Base-by-base conservation (phyloP, 805 yeast genomes). In the Schwanniomyces polymorphus region DNA sequence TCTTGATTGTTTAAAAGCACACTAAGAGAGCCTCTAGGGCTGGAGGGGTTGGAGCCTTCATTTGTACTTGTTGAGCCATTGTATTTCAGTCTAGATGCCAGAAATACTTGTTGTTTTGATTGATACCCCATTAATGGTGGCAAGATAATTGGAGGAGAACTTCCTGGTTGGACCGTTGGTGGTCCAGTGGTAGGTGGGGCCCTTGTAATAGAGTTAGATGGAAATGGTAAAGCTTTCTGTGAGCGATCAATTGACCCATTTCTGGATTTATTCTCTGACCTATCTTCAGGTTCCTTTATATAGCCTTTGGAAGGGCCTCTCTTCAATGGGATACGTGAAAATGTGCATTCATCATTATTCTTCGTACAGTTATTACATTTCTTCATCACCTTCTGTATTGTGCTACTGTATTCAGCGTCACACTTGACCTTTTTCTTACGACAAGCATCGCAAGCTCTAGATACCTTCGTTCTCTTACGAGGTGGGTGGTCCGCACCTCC, bases 391-490 rank as follows among this genome's bases (percentile, higher is more conserved):
- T 69, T 67, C 54, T 68, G 78, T 16, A 78, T 71, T 5, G 73
- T 64, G 9, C 65, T 41, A 43, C 72, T 72, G 47, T 77, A 75
- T 23, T 75, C 75, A 18, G 87, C 89, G 60, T 86, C 83, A 66
- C 95, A 87, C 45, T 81, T 74, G 18, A 86, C 76, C 60, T 87
- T 87, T 63, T 86, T 85, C 40, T 86, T 74, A 31, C 94, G 75
- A 62, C 94, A 87, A 45, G 85, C 83, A 61, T 87, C 95, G 61
- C 95, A 87, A 1, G 92, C 94, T 44, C 95, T 65, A 1, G 91
- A 85, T 0, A 86, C 90, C 60, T 87, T 87, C 7, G 86, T 76
- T 47, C 91, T 57, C 57, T 85, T 85, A 42, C 87, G 73, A 16
- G 75, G 72, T 14, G 17, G 43, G 40, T 44, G 43, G 14, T 10